phyloP scores from a whole-genome alignment of 1,139 yeast genomes.

The Pichia sp. region DNA sequence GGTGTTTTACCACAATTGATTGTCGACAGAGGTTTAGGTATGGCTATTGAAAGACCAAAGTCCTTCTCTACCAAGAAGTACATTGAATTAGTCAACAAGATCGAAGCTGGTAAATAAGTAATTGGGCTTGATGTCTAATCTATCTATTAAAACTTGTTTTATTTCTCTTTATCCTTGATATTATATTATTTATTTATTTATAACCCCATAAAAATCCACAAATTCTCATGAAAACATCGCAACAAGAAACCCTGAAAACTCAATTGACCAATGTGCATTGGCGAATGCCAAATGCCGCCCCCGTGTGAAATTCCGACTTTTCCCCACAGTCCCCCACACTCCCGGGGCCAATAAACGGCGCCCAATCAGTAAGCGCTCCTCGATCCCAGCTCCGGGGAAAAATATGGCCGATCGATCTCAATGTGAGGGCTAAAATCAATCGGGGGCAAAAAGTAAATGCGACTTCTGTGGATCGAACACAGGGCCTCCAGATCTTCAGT shows the following conservation, averaged over 20 bases:
- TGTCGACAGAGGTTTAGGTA: constrained; percentile 93
- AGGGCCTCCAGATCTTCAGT: constrained; percentile 93
- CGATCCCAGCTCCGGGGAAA: neutral
- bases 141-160: neutral
- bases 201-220: neutral
- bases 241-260: neutral
- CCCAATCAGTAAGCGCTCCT: too few relatives aligned
- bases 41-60: constrained; percentile 98
- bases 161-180: constrained; percentile 3
- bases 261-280: too few relatives aligned
- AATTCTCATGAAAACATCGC: neutral
- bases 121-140: constrained; percentile 12
- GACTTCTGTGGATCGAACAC: constrained; percentile 93
- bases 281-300: too few relatives aligned
- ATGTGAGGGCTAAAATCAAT: neutral
- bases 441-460: constrained; percentile 43
- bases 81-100: constrained; percentile 54
- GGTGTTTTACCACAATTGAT: constrained; percentile 98
- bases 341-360: too few relatives aligned
- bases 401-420: too few relatives aligned
- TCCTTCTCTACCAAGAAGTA: constrained; percentile 79
- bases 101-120: constrained; percentile 11
- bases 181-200: constrained; percentile 3
- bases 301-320: too few relatives aligned
- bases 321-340: too few relatives aligned